A percentile compares a stretch with the other conserved stretches of the same genome.
These are phyloP conservation scores for Backusella psychrophila DNA, from an alignment of 192 early-diverging fungal species.

Conservation along the genomic window DNA sequence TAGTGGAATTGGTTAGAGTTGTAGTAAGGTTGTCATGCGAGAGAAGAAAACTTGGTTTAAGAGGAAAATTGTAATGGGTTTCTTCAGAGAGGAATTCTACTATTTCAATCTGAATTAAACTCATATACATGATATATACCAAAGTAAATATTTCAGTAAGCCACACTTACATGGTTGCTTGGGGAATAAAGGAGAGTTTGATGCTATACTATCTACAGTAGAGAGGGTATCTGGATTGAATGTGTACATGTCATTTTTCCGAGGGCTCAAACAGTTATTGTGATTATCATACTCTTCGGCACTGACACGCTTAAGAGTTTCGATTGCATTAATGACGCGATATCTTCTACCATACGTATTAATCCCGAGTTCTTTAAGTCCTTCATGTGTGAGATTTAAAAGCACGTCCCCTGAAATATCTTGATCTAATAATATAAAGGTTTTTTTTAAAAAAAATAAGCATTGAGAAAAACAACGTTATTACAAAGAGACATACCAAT, in stretches of 20 bases:
- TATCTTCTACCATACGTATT: slow-evolving; percentile 57
- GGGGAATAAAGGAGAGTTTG: not conserved
- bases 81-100: not conserved
- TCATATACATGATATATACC: not conserved
- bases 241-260: not conserved
- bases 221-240: not conserved
- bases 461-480: not conserved
- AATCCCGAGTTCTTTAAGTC: slow-evolving; percentile 62
- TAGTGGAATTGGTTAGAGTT: not conserved
- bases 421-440: slow-evolving; percentile 40
- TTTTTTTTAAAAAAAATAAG: not conserved
- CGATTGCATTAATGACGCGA: slow-evolving; percentile 61
- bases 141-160: not conserved
- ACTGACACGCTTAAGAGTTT: not conserved
- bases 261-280: not conserved
- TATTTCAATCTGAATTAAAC: not conserved
- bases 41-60: not conserved
- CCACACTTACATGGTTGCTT: not conserved
- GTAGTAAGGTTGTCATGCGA: not conserved
- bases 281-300: not conserved
- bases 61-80: not conserved
- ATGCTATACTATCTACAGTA: not conserved
- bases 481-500: not conserved
- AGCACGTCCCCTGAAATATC: slow-evolving; percentile 60
- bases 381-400: slow-evolving; percentile 53